Base-by-base conservation (phyloP, 768 basidiomycete genomes). In the Galerina sulciceps region DNA sequence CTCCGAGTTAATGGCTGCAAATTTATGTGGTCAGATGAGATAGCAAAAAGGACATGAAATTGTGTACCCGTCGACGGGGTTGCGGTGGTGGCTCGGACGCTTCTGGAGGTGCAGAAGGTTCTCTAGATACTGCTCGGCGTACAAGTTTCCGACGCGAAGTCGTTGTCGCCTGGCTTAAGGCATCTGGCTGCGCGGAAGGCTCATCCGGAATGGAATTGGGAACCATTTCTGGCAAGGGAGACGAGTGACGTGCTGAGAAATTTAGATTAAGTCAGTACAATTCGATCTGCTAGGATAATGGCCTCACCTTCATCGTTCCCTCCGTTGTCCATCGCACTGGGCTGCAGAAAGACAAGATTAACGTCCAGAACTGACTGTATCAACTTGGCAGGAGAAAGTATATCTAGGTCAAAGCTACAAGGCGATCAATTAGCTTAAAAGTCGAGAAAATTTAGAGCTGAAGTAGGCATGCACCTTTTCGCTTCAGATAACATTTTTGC, bases 161-260 rank as follows among this genome's bases (percentile, higher is more conserved):
- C 44, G 66, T 62, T 10, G 69, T 36, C 8, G 57, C 4, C 20
- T 43, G 18, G 22, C 15, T 42, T 23, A 52, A 35, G 11, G 55
- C 48, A 31, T 70, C 69, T 13, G 77, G 71, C 15, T 72, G 71
- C 8, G 78, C 57, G 4, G 82, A 80, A 0, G 81, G 79, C 59
- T 88, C 86, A 17, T 80, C 76, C 2, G 79, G 75, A 59, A 79
- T 76, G 0, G 84, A 81, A 58, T 86, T 87, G 4, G 81, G 81
- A 10, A 86, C 72, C 37, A 77, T 73, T 44, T 81, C 77, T 1
- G 84, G 84, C 0, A 83, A 71, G 9, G 78, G 68, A 3, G 82
- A 80, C 15, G 64, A 70, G 22, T 63, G 63, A 45, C 61, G 65
- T 5, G 53, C 62, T 60, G 22, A 47, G 22, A 20, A 48, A 31